Percentiles rank a stretch among this genome's conserved stretches.
Conservation (phyloP, 352 stramenopile genomes). For the Hyaloperonospora arabidopsidis region DNA sequence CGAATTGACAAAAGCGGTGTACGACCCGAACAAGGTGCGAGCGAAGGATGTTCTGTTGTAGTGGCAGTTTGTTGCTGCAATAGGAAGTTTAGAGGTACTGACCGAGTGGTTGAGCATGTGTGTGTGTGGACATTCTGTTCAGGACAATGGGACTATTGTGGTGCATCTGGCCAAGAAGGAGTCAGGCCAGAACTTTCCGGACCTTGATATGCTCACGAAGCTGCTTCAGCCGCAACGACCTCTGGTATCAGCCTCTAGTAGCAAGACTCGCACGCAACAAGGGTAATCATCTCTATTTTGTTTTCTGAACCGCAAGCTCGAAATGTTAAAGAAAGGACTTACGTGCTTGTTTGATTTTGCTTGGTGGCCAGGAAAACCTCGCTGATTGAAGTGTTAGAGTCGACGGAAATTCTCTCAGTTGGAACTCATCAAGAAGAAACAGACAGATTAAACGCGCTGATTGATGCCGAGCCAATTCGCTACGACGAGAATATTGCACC, state of each 20-base stretch:
- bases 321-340: not conserved
- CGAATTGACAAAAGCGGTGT: slow-evolving; percentile 85
- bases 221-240: slow-evolving; percentile 69
- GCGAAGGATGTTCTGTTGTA: not conserved
- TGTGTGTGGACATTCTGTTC: not conserved
- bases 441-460: slow-evolving; percentile 15
- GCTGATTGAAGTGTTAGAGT: slow-evolving; percentile 80
- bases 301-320: too few species aligned
- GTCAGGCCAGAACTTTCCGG: slow-evolving; percentile 80
- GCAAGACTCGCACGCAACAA: slow-evolving; percentile 21
- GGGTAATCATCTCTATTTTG: slow-evolving; percentile 18
- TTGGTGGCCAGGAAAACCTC: slow-evolving; percentile 32
- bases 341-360: not conserved
- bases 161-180: slow-evolving; percentile 88
- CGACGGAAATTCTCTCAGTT: slow-evolving; percentile 17
- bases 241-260: slow-evolving; percentile 14
- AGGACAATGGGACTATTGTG: slow-evolving; percentile 90
- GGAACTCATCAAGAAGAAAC: slow-evolving; percentile 25
- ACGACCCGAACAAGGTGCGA: slow-evolving; percentile 81
- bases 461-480: slow-evolving; percentile 10
- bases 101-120: not conserved
- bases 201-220: slow-evolving; percentile 90
- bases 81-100: too few species aligned
- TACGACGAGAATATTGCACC: not conserved
- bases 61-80: too few species aligned